Conservation (phyloP, 2,329 filamentous ascomycete species). For the Exophiala sp. region DNA sequence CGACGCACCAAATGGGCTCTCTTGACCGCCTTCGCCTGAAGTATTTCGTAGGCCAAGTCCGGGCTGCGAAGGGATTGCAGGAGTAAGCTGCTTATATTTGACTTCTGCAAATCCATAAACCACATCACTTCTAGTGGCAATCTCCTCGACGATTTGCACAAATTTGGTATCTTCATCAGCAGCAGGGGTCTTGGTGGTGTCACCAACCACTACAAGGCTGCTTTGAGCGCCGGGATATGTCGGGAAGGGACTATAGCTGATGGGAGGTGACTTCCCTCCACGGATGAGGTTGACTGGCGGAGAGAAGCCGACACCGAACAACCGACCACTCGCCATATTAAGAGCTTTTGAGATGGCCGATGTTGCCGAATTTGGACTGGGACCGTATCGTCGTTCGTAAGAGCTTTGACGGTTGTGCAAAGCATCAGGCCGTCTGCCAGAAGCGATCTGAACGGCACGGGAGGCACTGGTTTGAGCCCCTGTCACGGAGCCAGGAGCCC, state of each 20-base stretch:
- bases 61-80: constrained; percentile 67
- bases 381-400: constrained; percentile 75
- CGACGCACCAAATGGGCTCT: constrained; percentile 40
- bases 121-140: constrained; percentile 88
- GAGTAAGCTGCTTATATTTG: constrained; percentile 96
- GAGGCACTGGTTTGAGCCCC: constrained; percentile 68
- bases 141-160: constrained; percentile 81
- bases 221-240: constrained; percentile 73
- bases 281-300: constrained; percentile 46
- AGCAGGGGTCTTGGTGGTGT: constrained; percentile 59
- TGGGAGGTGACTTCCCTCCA: constrained; percentile 45
- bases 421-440: constrained; percentile 60
- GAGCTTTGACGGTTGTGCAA: constrained; percentile 71
- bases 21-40: constrained; percentile 28
- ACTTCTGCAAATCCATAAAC: constrained; percentile 98
- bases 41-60: constrained; percentile 34
- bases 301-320: constrained; percentile 51
- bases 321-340: constrained; percentile 75
- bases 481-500: constrained; percentile 63
- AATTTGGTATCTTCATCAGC: constrained; percentile 77
- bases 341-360: constrained; percentile 94
- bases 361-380: constrained; percentile 71
- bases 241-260: constrained; percentile 67
- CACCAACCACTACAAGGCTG: constrained; percentile 61
- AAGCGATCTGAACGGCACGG: constrained; percentile 69